Evolutionary conservation across 192 early-diverging fungal species (phyloP), one percentile per base, ranked within the genome.

Genomic region (Pilobolus umbonatus): DNA sequence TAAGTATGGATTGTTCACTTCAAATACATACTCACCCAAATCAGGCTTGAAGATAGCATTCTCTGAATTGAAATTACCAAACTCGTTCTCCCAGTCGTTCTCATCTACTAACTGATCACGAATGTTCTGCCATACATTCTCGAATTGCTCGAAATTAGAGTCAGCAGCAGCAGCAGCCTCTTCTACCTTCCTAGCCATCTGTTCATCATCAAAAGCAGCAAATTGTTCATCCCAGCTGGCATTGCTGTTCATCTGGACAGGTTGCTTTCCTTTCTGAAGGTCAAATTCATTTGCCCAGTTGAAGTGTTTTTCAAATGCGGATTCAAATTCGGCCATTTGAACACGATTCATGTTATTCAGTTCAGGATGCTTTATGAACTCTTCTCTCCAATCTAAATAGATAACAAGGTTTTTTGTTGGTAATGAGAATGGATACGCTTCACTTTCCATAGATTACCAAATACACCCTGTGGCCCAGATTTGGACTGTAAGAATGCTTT

Each of bases 1-100:
- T 36, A 88, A 31, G 62, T 81, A 95, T 19, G 84, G 91, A 65
- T 95, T 95, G 30, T 81, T 71, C 28, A 67, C 60, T 40, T 93
- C 85, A 77, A 98, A 99, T 28, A 75, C 80, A 64, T 98, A 98
- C 15, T 85, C 78, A 25, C 80, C 86, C 36, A 87, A 77, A 50
- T 85, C 80, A 14, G 83, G 81, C 22, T 85, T 80, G n/a, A 75
- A 76, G 29, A 83, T 34, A 35, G 57, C 39, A 34, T 26, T 46
- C 32, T 65, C 63, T n/a, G 56, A 56, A 29, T 78, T 76, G 51
- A 76, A 74, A 22, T 75, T 64, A 21, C 66, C 68, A 60, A 77
- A 77, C 36, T 77, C 68, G 45, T 75, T 62, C 45, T 78, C 83
- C 67, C 80, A 72, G 26, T 78, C 74, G 25, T 49, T 60, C 14